phyloP scores from a whole-genome alignment of 441 rosid species.

The Euphorbia celastroides region DNA sequence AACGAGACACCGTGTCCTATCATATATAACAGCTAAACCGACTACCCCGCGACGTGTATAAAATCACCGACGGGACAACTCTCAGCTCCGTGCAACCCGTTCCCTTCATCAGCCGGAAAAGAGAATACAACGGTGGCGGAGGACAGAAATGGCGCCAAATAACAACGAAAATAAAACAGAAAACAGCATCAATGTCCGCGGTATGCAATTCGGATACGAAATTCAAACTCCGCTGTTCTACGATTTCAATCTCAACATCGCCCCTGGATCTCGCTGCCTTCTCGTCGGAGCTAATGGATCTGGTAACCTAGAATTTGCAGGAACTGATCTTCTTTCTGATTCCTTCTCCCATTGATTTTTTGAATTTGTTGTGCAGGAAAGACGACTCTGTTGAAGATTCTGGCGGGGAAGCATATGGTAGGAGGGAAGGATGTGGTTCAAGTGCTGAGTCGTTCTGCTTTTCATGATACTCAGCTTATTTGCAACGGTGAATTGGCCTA shows the following conservation, averaged over 20 bases:
- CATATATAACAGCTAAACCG: neutral
- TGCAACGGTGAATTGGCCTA: slow-evolving; percentile 83
- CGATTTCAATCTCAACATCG: slow-evolving; percentile 60
- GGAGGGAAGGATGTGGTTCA: slow-evolving; percentile 82
- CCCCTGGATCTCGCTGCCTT: slow-evolving; percentile 91
- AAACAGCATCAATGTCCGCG: slow-evolving; percentile 50
- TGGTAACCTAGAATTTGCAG: slow-evolving; percentile 33
- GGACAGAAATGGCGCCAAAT: slow-evolving; percentile 34
- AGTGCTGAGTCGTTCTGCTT: slow-evolving; percentile 71
- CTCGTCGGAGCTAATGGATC: slow-evolving; percentile 97
- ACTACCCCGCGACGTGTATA: slow-evolving; percentile 1
- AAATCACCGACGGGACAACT: neutral
- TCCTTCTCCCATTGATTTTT: neutral
- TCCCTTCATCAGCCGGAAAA: neutral
- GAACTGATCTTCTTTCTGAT: neutral
- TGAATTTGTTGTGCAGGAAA: slow-evolving; percentile 41
- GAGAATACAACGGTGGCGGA: neutral
- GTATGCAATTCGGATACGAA: slow-evolving; percentile 84
- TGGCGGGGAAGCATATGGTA: slow-evolving; percentile 96
- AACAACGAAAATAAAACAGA: slow-evolving; percentile 21
- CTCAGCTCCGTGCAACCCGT: neutral
- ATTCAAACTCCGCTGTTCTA: slow-evolving; percentile 53
- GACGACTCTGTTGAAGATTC: slow-evolving; percentile 74
- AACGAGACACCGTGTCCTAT: neutral
- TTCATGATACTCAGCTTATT: slow-evolving; percentile 73